Percentiles rank a stretch among this genome's conserved stretches.
Conservation (phyloP, 2,329 filamentous ascomycete genomes). For the Cladosporium sp. region DNA sequence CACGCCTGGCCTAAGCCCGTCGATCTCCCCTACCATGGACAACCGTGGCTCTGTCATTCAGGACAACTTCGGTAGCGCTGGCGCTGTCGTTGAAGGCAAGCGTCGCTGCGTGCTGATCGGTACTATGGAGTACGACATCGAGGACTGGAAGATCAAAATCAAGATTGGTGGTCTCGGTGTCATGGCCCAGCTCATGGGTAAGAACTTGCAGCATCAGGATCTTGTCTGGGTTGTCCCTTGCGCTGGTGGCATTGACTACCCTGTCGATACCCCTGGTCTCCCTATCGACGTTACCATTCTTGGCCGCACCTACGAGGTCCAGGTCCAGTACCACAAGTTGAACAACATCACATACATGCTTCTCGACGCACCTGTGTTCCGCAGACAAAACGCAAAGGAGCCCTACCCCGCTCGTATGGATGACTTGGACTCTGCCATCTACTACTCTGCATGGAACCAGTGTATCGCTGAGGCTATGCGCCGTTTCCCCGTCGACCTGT, state of each 20-base stretch:
- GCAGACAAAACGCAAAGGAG: constrained; percentile 61
- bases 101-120: constrained; percentile 63
- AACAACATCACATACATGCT: constrained; percentile 69
- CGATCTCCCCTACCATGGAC: constrained; percentile 16
- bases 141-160: constrained; percentile 69
- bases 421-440: constrained; percentile 66
- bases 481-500: constrained; percentile 64
- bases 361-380: constrained; percentile 66
- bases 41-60: constrained; percentile 27
- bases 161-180: constrained; percentile 71
- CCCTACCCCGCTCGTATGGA: constrained; percentile 70
- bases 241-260: constrained; percentile 65
- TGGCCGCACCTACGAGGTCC: constrained; percentile 60
- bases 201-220: constrained; percentile 63
- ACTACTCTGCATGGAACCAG: constrained; percentile 70
- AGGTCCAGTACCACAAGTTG: constrained; percentile 63
- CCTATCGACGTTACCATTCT: constrained; percentile 64
- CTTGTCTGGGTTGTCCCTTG: constrained; percentile 57
- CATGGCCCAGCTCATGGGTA: constrained; percentile 70
- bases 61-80: constrained; percentile 27
- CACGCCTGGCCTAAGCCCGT: constrained; percentile 11
- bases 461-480: constrained; percentile 65
- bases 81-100: constrained; percentile 28
- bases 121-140: constrained; percentile 72
- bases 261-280: constrained; percentile 57